A percentile compares a stretch with the other conserved stretches of the same genome.
These are phyloP conservation scores for Lophium mytilinum DNA, from an alignment of 495 filamentous ascomycete genomes.

Conservation along the genomic window DNA sequence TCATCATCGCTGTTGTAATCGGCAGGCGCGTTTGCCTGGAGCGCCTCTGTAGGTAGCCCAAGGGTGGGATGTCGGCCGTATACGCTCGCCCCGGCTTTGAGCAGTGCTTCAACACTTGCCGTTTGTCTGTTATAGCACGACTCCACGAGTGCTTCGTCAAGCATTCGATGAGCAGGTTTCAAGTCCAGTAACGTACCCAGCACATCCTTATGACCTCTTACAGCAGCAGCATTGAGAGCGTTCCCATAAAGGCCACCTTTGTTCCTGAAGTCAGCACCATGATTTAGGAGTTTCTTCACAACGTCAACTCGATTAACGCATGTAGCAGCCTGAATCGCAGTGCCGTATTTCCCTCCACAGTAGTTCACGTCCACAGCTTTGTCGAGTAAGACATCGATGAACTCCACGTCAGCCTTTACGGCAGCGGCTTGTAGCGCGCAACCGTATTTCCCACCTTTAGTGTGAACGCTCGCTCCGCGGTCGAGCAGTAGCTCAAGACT, in stretches of 20 bases:
- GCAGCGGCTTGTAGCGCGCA: conserved; percentile 31
- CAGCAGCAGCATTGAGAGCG: conserved; percentile 3
- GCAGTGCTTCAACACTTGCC: conserved; percentile 4
- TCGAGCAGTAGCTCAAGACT: conserved; percentile 28
- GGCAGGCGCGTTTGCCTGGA: background rate
- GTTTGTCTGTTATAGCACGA: conserved; percentile 3
- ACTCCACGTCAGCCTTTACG: conserved; percentile 17
- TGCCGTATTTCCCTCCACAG: conserved; percentile 18
- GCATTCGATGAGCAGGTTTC: conserved; percentile 4
- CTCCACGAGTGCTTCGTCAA: conserved; percentile 14
- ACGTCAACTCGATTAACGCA: conserved; percentile 13
- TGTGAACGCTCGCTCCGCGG: conserved; percentile 26
- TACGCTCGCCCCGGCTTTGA: conserved; percentile 14
- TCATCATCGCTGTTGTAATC: conserved; percentile 16
- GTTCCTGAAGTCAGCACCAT: conserved; percentile 15
- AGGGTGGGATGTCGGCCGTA: conserved; percentile 7
- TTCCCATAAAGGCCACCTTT: conserved; percentile 8
- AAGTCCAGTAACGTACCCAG: conserved; percentile 2
- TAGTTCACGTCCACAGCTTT: conserved; percentile 29
- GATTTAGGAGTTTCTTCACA: conserved; percentile 19
- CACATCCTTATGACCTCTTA: conserved; percentile 1
- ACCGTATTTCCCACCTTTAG: conserved; percentile 26
- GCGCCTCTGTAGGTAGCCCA: conserved; percentile 3
- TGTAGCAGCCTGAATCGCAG: conserved; percentile 23
- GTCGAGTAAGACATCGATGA: conserved; percentile 27